Evolutionary conservation across 192 early-diverging fungal species (phyloP).

Genomic region (Coemansia aciculifera): DNA sequence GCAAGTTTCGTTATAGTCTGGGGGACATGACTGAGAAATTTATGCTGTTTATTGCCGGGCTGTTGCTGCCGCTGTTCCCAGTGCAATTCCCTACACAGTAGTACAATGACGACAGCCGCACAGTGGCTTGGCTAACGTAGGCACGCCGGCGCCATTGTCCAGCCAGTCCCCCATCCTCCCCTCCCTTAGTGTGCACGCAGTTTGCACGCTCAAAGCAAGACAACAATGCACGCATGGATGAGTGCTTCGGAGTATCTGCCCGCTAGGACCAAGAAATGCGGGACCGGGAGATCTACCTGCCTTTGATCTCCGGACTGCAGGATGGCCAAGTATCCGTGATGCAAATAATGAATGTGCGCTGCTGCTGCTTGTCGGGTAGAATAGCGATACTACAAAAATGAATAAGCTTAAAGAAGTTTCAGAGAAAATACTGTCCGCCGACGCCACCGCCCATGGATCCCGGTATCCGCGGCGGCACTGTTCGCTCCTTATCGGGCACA

Average conservation of each 20-base stretch:
- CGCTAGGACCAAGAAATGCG: neutral
- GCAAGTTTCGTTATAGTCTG: neutral
- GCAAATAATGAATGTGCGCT: neutral
- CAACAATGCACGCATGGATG: neutral
- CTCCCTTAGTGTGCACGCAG: neutral
- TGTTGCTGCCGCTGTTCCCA: neutral
- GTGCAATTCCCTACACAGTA: neutral
- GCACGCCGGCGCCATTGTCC: neutral
- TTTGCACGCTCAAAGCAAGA: neutral
- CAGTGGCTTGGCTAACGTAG: neutral
- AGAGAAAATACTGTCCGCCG: slow-evolving; percentile 54
- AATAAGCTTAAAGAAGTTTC: neutral
- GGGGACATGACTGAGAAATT: neutral
- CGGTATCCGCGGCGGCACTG: slow-evolving; percentile 54
- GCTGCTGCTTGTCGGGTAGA: neutral
- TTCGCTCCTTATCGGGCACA: slow-evolving; percentile 88
- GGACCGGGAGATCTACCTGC: neutral
- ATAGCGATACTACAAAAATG: neutral
- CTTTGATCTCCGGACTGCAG: neutral
- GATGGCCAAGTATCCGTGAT: neutral
- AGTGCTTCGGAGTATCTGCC: neutral
- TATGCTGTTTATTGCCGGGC: neutral
- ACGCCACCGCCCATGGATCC: slow-evolving; percentile 46
- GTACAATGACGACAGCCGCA: neutral
- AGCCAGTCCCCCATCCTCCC: neutral